A percentile compares a stretch with the other conserved stretches of the same genome.
Evolutionary conservation across 345 rosid species (phyloP).

Genomic region (Excoecaria cochinchinensis): DNA sequence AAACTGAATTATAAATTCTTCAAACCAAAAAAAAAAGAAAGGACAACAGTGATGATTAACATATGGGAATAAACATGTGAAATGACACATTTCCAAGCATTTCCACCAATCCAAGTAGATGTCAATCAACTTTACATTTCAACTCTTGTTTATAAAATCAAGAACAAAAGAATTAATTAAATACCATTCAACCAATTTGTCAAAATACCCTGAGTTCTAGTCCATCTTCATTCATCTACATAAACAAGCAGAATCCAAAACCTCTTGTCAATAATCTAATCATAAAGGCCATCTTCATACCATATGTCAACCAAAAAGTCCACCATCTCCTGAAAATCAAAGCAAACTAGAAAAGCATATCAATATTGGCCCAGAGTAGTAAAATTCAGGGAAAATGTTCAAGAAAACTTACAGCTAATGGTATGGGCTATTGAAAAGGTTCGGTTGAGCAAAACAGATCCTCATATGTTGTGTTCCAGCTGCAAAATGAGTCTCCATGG

Average conservation of each 20-base stretch:
- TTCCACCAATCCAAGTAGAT: neutral
- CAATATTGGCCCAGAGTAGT: neutral
- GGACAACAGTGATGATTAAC: too few relatives aligned
- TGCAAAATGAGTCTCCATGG: constrained; percentile 23
- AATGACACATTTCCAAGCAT: too few relatives aligned
- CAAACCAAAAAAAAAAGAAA: too few relatives aligned
- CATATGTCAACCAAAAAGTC: constrained; percentile 39
- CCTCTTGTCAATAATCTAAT: neutral
- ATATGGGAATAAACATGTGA: too few relatives aligned
- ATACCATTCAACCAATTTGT: neutral
- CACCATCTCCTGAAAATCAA: constrained; percentile 44
- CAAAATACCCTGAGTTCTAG: neutral
- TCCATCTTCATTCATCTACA: neutral
- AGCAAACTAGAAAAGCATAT: neutral
- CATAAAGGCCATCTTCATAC: constrained; percentile 32
- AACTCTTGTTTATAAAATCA: neutral
- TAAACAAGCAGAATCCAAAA: neutral
- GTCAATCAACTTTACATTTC: neutral
- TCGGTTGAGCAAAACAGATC: constrained; percentile 37
- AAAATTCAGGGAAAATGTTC: neutral
- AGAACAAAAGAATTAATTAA: neutral
- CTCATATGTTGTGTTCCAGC: constrained; percentile 40
- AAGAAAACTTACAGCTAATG: constrained; percentile 37
- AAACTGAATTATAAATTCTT: too few relatives aligned
- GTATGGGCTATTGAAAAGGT: constrained; percentile 42